Base-by-base conservation (phyloP, 345 rosid genomes). In the Gossypium ekmanianum region DNA sequence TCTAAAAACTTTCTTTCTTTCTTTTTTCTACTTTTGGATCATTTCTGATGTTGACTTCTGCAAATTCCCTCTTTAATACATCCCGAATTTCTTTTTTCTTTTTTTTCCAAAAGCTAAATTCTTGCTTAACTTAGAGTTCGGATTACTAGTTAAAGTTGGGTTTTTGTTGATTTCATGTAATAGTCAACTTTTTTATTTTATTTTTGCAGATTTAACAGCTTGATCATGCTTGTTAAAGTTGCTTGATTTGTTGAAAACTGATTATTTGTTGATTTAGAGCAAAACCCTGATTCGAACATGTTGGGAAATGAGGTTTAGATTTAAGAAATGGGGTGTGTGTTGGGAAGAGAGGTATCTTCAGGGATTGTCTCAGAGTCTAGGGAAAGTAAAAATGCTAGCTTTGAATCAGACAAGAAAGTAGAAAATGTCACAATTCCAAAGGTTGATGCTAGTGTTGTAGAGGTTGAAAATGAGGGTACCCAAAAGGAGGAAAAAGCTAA, bases 301-400 rank as follows among this genome's bases (percentile, higher is more conserved):
- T 68, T 82, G 87, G 80, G 86, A 87, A 67, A 91, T 87, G 93
- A 84, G 81, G 79, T 50, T 75, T 87, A 88, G 91, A 64, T 85
- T 84, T 65, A 71, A 65, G 74, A 74, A 79, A 94, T 94, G 98
- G 98, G 98, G 81, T 94, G 98, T 85, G 97, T 94, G 73, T 81
- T 92, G 68, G 94, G 93, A 65, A 88, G 84, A 85, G 92, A 88
- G 83, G 83, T 87, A 56, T 84, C 89, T 48, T 75, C 86, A 29
- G 92, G 88, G 77, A 76, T 86, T 47, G 84, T 85, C 68, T 83
- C 88, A 69, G 94, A 86, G 79, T 68, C 91, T 66, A 92, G 80
- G 83, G 84, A 73, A 75, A 83, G 39, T 20, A 88, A 83, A 74
- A 86, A 69, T 68, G 75, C 78, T 17, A 76, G 74, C 47, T 76